These are phyloP conservation scores for Actinidia chinensis DNA, from an alignment of 179 eudicot genomes.

Conservation along the genomic window DNA sequence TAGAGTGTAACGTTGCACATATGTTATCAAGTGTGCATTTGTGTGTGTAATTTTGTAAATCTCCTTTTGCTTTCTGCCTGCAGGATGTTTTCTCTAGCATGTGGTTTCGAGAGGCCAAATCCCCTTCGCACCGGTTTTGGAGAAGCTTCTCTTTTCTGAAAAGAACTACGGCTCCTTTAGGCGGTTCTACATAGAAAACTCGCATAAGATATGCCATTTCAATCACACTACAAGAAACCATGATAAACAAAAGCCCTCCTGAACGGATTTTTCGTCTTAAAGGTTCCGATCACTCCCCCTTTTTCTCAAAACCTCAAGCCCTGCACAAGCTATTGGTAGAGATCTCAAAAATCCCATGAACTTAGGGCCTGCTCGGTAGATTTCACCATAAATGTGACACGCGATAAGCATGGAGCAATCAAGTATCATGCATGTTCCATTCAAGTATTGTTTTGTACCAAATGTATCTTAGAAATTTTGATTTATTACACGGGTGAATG, in stretches of 20 bases:
- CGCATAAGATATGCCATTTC: slow-evolving; percentile 77
- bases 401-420: neutral
- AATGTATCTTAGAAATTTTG: neutral
- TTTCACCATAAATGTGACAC: too few species aligned
- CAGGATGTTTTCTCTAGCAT: slow-evolving; percentile 89
- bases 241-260: slow-evolving; percentile 67
- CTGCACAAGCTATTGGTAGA: slow-evolving; percentile 75
- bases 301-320: slow-evolving; percentile 95
- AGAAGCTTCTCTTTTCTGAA: slow-evolving; percentile 68
- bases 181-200: slow-evolving; percentile 74
- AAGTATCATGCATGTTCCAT: neutral
- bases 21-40: neutral
- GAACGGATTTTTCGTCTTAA: slow-evolving; percentile 68
- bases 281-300: slow-evolving; percentile 94
- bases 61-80: slow-evolving; percentile 5
- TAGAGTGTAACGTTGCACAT: neutral
- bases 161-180: slow-evolving; percentile 65
- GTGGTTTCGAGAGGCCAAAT: slow-evolving; percentile 88
- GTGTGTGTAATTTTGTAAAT: neutral
- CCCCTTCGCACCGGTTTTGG: slow-evolving; percentile 82
- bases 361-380: neutral
- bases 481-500: neutral
- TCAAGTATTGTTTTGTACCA: slow-evolving; percentile 3
- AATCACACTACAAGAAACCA: slow-evolving; percentile 53
- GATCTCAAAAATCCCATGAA: slow-evolving; percentile 51